Base-by-base conservation (phyloP, 2,329 filamentous ascomycete species). In the Penicillium thymicola region DNA sequence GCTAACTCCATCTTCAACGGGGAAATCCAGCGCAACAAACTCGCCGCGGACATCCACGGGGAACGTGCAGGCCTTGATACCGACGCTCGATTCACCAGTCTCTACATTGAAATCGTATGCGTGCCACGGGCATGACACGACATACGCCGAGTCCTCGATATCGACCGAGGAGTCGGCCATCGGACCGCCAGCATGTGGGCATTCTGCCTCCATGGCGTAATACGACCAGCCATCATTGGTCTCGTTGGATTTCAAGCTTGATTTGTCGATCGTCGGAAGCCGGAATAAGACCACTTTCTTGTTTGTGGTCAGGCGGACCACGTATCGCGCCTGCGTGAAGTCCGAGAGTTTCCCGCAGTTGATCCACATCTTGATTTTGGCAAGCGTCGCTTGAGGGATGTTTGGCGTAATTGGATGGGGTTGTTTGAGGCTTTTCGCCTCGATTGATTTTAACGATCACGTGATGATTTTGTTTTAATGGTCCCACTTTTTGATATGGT, bases 41-140 rank as follows among this genome's bases (percentile, higher is more conserved):
- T 71, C 75, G 25, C 69, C 70, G 7, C 65, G 58, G 5, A 78
- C 65, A 48, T 72, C 63, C 41, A 79, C 69, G 1, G 76, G 75
- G 49, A 77, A 79, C 1, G 77, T 79, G 65, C 77, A 79, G 4
- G 77, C 71, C 64, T 77, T 78, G 57, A 79, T 71, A 11, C 77
- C 77, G 18, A 78, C 75, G 58, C 77, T 79, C 7, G 77, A 79
- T 65, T 79, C 75, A 52, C 77, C 77, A 0, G 77, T 79, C 65
- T 79, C 76, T 55, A 79, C 75, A 54, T 79, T 79, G 59, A 79
- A 79, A 61, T 79, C 77, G 60, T 79, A 79, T 2, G 77, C 77
- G 64, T 79, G 77, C 77, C 77, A 79, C 14, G 77, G 77, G 57
- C 77, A 79, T 2, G 77, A 78, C 18, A 72, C 76, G 25, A 79